Evolutionary conservation across 2,329 filamentous ascomycete genomes (phyloP).

Genomic region (Harringtonia lauricola): DNA sequence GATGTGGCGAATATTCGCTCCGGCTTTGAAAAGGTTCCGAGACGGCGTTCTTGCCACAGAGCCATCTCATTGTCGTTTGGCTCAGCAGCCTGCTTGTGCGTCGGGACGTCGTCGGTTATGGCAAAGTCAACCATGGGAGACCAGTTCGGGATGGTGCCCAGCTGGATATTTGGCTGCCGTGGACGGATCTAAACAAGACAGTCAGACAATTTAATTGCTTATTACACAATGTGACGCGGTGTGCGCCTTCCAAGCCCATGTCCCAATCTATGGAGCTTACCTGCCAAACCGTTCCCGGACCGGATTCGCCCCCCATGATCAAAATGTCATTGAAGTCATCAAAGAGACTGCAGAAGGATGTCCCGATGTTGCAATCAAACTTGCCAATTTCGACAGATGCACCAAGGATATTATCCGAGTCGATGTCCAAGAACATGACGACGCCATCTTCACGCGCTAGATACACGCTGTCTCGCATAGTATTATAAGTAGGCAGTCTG

Average conservation of each 20-base stretch:
- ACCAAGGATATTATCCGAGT: slow-evolving; percentile 42
- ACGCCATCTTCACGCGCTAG: slow-evolving; percentile 80
- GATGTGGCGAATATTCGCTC: slow-evolving; percentile 57
- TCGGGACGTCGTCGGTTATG: slow-evolving; percentile 29
- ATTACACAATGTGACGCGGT: too few relatives aligned
- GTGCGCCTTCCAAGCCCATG: too few relatives aligned
- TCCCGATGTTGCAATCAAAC: slow-evolving; percentile 64
- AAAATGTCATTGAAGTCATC: slow-evolving; percentile 64
- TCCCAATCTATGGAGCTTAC: slow-evolving; percentile 25
- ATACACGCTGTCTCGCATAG: slow-evolving; percentile 67
- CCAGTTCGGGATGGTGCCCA: slow-evolving; percentile 56
- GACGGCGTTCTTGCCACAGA: slow-evolving; percentile 19
- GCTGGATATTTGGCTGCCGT: slow-evolving; percentile 27
- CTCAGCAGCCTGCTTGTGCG: slow-evolving; percentile 15
- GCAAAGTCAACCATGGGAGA: slow-evolving; percentile 44
- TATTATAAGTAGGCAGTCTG: slow-evolving; percentile 50
- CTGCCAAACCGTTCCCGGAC: slow-evolving; percentile 66
- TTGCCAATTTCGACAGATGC: slow-evolving; percentile 49
- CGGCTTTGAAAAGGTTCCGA: slow-evolving; percentile 38
- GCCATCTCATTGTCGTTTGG: slow-evolving; percentile 10
- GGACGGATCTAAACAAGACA: slow-evolving; percentile 33
- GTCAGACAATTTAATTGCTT: background rate
- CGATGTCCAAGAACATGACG: slow-evolving; percentile 62
- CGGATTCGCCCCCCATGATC: slow-evolving; percentile 66
- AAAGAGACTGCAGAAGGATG: slow-evolving; percentile 69